These are phyloP conservation scores for Phytophthora foliorum DNA, from an alignment of 352 stramenopile species.

Conservation along the genomic window DNA sequence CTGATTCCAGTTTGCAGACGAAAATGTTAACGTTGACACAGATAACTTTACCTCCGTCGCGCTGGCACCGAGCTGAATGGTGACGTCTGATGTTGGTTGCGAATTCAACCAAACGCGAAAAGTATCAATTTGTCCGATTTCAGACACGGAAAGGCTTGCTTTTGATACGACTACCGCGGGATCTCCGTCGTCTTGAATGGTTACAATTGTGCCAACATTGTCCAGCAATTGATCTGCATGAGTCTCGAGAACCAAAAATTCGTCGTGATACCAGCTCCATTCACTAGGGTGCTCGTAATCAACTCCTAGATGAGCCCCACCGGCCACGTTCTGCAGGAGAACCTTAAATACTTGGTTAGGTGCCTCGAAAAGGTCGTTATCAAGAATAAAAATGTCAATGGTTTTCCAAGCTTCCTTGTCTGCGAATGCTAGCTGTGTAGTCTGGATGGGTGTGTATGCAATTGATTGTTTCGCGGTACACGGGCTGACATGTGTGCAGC, in stretches of 20 bases:
- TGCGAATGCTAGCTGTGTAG: conserved; percentile 62
- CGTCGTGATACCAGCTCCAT: conserved; percentile 53
- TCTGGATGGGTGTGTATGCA: conserved; percentile 60
- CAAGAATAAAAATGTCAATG: conserved; percentile 60
- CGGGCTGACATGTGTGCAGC: conserved; percentile 73
- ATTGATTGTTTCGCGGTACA: conserved; percentile 57
- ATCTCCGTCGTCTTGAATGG: conserved; percentile 74
- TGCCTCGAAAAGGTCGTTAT: conserved; percentile 73
- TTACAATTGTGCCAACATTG: conserved; percentile 75
- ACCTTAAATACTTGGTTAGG: conserved; percentile 77
- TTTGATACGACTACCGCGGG: conserved; percentile 74
- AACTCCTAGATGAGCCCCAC: conserved; percentile 67
- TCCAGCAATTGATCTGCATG: conserved; percentile 50
- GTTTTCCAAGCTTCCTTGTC: conserved; percentile 52
- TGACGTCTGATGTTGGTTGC: conserved; percentile 49
- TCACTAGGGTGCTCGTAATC: conserved; percentile 70
- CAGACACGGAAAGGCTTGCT: conserved; percentile 66
- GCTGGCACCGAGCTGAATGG: conserved; percentile 27
- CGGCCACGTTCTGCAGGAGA: conserved; percentile 48
- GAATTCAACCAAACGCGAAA: conserved; percentile 69
- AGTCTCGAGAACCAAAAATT: conserved; percentile 55
- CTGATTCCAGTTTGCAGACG: conserved; percentile 46
- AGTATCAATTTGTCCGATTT: conserved; percentile 69
- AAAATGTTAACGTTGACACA: conserved; percentile 45
- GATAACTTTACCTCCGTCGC: conserved; percentile 38